Evolutionary conservation across 2,329 filamentous ascomycete genomes (phyloP), one percentile per base, ranked within the genome.

Genomic region (Diplodia intermedia): DNA sequence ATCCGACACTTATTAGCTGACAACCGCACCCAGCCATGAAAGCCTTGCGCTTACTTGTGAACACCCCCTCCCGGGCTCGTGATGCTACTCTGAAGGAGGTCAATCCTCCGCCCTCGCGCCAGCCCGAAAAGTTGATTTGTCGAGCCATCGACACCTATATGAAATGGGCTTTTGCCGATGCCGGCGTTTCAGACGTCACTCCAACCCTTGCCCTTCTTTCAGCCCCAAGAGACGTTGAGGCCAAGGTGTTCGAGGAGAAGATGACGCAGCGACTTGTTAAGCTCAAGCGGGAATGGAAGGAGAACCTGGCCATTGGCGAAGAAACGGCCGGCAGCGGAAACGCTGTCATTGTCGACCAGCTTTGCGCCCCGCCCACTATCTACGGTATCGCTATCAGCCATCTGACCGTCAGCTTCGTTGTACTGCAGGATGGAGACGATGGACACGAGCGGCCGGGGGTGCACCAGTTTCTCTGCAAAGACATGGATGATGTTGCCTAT

Each of bases 311-410:
- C 23, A 73, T 75, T 20, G n/a, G 20, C 6, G 29, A 55, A 3
- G 15, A 1, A 11, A 15, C n/a, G 14, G 65, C 65, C 18, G 67
- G 67, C 26, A 56, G 62, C 40, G 47, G 49, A 23, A 73, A 75
- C 1, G 60, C 67, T 2, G 0, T 40, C n/a, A 11, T 18, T 23
- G 11, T 26, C 68, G 74, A 29, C 86, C 86, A 0, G 84, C 85
- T 0, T 75, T 29, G 33, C 36, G 18, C 20, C 4, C 20, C 62
- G n/a, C 55, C 66, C 55, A 40, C 55, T 8, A 40, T 67, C 3
- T 84, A 85, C 57, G 86, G 84, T 1, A 79, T 88, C 54, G 76
- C 88, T n/a, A 79, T 86, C 7, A 84, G 81, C 23, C 82, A 85
- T 33, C 83, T 83, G 0, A 78, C 86, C 14, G 78, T 88, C 70